Evolutionary conservation across 768 basidiomycete genomes (phyloP).

Genomic region (Cystofilobasidium capitatum): DNA sequence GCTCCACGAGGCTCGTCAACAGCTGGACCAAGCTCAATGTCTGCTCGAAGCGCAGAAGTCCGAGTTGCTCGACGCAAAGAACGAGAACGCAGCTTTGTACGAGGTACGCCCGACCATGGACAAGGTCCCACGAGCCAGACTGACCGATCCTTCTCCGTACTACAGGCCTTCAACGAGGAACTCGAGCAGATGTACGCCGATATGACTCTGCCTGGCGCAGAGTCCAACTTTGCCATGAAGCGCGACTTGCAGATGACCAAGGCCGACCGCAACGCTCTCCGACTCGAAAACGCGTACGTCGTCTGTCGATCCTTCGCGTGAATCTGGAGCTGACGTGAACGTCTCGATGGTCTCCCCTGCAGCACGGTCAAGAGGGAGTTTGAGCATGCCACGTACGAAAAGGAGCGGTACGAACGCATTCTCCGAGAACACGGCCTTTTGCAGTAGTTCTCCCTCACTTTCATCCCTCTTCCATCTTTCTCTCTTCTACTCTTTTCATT

Average conservation of each 20-base stretch:
- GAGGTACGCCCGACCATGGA: slow-evolving; percentile 6
- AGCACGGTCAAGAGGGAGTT: slow-evolving; percentile 24
- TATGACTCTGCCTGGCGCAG: slow-evolving; percentile 25
- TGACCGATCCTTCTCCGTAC: too few relatives aligned
- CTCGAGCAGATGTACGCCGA: slow-evolving; percentile 28
- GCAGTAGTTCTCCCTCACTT: background rate
- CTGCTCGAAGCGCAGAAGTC: slow-evolving; percentile 9
- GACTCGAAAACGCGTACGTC: slow-evolving; percentile 25
- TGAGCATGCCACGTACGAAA: slow-evolving; percentile 25
- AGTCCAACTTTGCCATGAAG: slow-evolving; percentile 25
- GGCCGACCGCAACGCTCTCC: slow-evolving; percentile 25
- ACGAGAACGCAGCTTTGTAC: slow-evolving; percentile 25
- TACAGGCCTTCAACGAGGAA: slow-evolving; percentile 26
- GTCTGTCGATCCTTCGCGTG: background rate
- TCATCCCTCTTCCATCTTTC: too few relatives aligned
- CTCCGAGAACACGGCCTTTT: slow-evolving; percentile 17
- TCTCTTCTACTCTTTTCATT: background rate
- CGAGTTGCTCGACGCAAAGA: slow-evolving; percentile 24
- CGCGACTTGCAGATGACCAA: slow-evolving; percentile 25
- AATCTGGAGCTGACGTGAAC: background rate
- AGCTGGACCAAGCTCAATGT: slow-evolving; percentile 14
- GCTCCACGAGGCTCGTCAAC: slow-evolving; percentile 11
- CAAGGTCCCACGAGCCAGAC: too few relatives aligned
- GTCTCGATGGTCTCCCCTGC: background rate
- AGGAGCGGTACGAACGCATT: slow-evolving; percentile 16